phyloP scores from a whole-genome alignment of 305 asterid species.

The Caryopteris hybrid region DNA sequence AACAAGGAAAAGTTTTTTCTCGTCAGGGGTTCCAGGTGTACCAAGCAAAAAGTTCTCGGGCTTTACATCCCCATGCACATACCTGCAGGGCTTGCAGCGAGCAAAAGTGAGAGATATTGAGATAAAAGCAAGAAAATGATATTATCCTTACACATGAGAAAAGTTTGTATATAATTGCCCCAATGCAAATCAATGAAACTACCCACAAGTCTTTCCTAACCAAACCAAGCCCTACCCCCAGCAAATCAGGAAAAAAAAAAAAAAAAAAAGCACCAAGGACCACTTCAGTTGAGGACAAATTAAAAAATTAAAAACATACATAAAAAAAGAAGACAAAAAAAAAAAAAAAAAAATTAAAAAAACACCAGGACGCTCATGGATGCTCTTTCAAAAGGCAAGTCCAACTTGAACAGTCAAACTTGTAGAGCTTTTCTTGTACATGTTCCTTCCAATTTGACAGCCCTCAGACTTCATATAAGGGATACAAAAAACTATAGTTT shows the following conservation, averaged over 20 bases:
- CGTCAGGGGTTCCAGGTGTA: conserved; percentile 64
- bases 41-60: conserved; percentile 85
- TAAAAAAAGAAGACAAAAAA: background rate
- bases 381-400: background rate
- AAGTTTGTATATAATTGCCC: background rate
- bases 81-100: conserved; percentile 35
- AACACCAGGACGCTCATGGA: background rate
- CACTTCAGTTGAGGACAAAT: too few relatives aligned
- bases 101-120: background rate
- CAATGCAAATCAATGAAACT: background rate
- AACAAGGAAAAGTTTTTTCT: conserved; percentile 64
- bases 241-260: too few relatives aligned
- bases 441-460: background rate
- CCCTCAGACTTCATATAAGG: background rate
- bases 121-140: background rate
- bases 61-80: conserved; percentile 84
- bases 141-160: background rate
- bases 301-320: background rate
- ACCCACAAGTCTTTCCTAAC: too few relatives aligned
- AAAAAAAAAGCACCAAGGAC: background rate
- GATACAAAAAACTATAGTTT: too few relatives aligned
- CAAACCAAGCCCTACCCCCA: background rate
- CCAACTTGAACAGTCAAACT: background rate
- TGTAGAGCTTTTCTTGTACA: background rate
- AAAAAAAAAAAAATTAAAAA: too few relatives aligned